A percentile compares a stretch with the other conserved stretches of the same genome.
These are phyloP conservation scores for Trametes cubensis DNA, from an alignment of 768 basidiomycete species.

Conservation along the genomic window DNA sequence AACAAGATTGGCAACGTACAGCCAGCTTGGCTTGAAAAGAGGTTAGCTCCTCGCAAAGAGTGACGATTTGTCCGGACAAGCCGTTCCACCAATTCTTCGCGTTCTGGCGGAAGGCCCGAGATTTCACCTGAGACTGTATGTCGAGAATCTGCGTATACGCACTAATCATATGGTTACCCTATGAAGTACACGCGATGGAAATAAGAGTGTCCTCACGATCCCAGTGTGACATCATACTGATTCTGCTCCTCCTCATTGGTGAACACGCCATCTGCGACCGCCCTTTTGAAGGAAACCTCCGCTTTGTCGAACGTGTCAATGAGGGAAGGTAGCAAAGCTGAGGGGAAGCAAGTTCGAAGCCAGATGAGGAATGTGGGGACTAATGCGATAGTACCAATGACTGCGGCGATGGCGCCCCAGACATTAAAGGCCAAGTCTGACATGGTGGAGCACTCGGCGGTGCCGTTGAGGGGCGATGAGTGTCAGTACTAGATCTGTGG, in stretches of 20 bases:
- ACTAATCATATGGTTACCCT: neutral
- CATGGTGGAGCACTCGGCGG: neutral
- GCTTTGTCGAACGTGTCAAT: neutral
- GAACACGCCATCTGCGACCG: neutral
- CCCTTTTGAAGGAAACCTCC: neutral
- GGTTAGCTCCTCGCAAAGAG: neutral
- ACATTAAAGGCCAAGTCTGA: slow-evolving; percentile 8
- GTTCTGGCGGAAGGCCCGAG: neutral
- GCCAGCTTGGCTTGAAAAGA: neutral
- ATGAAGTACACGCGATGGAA: neutral
- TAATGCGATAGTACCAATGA: neutral
- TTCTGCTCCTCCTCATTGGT: neutral
- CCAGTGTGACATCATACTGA: neutral
- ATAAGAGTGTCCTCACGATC: neutral
- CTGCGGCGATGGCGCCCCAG: slow-evolving; percentile 13
- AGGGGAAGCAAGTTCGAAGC: neutral
- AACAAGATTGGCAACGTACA: neutral
- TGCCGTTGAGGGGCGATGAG: neutral
- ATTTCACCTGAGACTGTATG: neutral
- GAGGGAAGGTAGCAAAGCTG: neutral
- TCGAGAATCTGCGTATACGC: neutral
- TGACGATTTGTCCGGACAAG: neutral
- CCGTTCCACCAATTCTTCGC: neutral
- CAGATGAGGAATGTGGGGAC: neutral
- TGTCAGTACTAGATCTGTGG: no score